Evolutionary conservation across 139 green algal genomes (phyloP), one percentile per base, ranked within the genome.

Genomic region (Chlorella sp.): DNA sequence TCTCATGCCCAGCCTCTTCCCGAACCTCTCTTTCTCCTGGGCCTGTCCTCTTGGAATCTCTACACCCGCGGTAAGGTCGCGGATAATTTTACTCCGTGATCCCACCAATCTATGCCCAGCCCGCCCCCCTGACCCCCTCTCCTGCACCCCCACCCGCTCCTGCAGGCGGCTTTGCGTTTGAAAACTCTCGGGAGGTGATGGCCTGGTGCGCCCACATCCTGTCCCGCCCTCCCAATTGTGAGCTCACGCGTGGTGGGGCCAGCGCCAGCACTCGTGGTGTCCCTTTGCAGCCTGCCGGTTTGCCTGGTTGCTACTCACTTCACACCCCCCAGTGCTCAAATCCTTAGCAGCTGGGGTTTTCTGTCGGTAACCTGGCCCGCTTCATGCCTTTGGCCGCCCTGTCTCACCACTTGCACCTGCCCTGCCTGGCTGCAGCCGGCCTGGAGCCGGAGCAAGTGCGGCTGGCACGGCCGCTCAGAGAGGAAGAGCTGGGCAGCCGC

Each of bases 101-200:
- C n/a, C n/a, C n/a, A n/a, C n/a, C n/a, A n/a, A n/a, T n/a, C n/a
- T n/a, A n/a, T 30, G 64, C 64, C 11, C 64, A 32, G 21, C 64
- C 24, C 11, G 64, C 64, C 64, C 24, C 48, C 5, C 48, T 71
- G 11, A 71, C 64, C 11, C 11, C 14, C 73, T n/a, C n/a, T 42
- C 16, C 32, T n/a, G 4, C 32, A 5, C 32, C 73, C 3, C 4
- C 16, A 40, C 3, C 14, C 24, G 48, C 48, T 71, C 73, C 32
- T 80, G 32, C 30, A 22, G 91, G 91, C 30, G 89, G 88, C 11
- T 94, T 94, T 48, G 89, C 91, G 19, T 92, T 95, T 80, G 93
- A 95, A 86, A 95, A 95, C 60, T 66, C 82, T 24, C 75, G 73
- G 24, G 90, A 91, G 66, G 93, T 93, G 48, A 76, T 92, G 91